Evolutionary conservation across 2,329 filamentous ascomycete genomes (phyloP).

Genomic region (Aspergillus ruber): DNA sequence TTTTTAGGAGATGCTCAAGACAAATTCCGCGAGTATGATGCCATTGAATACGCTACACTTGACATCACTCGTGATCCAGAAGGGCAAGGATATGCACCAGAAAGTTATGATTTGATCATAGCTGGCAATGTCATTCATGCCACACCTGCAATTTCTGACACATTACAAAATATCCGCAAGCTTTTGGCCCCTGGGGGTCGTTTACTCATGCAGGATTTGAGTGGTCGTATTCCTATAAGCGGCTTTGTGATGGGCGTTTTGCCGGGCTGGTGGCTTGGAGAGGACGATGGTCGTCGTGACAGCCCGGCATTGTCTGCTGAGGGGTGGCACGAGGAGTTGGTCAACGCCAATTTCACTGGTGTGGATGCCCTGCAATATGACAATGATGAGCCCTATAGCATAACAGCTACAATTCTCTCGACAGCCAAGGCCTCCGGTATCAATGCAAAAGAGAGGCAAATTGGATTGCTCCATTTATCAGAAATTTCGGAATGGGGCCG

Average conservation of each 20-base stretch:
- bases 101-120: slow-evolving; percentile 27
- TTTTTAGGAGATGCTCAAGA: slow-evolving; percentile 30
- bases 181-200: slow-evolving; percentile 24
- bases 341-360: slow-evolving; percentile 14
- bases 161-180: slow-evolving; percentile 19
- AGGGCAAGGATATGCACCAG: slow-evolving; percentile 8
- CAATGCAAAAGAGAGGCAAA: no score
- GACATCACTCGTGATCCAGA: slow-evolving; percentile 25
- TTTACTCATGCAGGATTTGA: slow-evolving; percentile 29
- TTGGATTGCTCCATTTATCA: neutral
- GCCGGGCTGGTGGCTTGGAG: slow-evolving; percentile 35
- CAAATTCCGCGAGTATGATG: slow-evolving; percentile 21
- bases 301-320: slow-evolving; percentile 13
- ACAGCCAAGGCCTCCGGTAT: no score
- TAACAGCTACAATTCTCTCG: no score
- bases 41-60: slow-evolving; percentile 19
- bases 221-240: slow-evolving; percentile 19
- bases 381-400: no score
- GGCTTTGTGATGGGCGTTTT: slow-evolving; percentile 31
- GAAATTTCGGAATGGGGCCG: neutral
- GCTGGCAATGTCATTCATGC: slow-evolving; percentile 33
- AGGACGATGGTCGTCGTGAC: slow-evolving; percentile 24
- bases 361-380: slow-evolving; percentile 5
- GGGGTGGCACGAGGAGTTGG: slow-evolving; percentile 13
- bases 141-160: slow-evolving; percentile 22